A percentile compares a stretch with the other conserved stretches of the same genome.
Evolutionary conservation across 371 early-diverging fungal species (phyloP).

Genomic region (Saksenaea vasiformis): DNA sequence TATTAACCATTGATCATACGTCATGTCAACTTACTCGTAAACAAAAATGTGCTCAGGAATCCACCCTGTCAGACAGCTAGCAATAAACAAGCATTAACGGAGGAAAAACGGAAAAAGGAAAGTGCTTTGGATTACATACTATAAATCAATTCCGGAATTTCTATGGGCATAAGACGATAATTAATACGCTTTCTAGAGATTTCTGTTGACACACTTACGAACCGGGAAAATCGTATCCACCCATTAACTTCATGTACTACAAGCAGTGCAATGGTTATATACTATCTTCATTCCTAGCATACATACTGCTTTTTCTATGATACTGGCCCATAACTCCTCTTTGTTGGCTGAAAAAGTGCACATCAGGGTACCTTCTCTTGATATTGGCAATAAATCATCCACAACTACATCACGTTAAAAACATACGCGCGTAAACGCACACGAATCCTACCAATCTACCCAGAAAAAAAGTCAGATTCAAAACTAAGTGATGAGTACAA

Average conservation of each 20-base stretch:
- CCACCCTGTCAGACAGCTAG: slow-evolving; percentile 86
- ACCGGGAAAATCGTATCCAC: slow-evolving; percentile 93
- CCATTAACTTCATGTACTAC: slow-evolving; percentile 90
- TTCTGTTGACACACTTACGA: slow-evolving; percentile 58
- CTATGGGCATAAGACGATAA: slow-evolving; percentile 23
- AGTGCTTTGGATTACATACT: slow-evolving; percentile 45
- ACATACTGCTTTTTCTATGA: slow-evolving; percentile 85
- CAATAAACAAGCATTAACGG: not conserved
- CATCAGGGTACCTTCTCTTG: slow-evolving; percentile 73
- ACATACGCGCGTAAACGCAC: not conserved
- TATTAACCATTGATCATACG: not conserved
- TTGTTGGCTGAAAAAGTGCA: slow-evolving; percentile 81
- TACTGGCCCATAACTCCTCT: slow-evolving; percentile 84
- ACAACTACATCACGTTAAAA: slow-evolving; percentile 55
- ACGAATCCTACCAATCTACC: slow-evolving; percentile 4
- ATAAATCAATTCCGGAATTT: slow-evolving; percentile 88
- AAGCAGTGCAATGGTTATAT: not conserved
- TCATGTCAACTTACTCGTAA: slow-evolving; percentile 55
- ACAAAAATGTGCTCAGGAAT: slow-evolving; percentile 90
- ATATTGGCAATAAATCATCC: slow-evolving; percentile 85
- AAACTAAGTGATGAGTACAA: not conserved
- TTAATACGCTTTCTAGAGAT: not conserved
- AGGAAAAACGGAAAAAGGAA: not conserved
- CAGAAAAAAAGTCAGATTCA: not conserved
- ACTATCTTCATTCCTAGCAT: not conserved